phyloP scores from a whole-genome alignment of 1,284 basidiomycete genomes.

The Apiotrichum mycotoxinovorans region DNA sequence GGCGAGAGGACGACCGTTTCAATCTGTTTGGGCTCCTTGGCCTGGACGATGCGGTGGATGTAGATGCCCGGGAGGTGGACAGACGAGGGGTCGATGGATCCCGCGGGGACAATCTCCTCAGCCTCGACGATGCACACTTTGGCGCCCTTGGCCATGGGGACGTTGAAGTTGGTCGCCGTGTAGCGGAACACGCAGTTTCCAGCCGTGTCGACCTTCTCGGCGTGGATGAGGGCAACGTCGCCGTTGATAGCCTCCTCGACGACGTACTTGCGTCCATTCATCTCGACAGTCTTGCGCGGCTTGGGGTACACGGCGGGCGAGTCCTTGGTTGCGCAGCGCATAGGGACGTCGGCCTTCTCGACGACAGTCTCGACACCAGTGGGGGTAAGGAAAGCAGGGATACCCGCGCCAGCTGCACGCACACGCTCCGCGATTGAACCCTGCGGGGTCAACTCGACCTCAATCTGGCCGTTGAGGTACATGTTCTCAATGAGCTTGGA shows the following conservation, averaged over 20 bases:
- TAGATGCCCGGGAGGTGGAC: slow-evolving; percentile 83
- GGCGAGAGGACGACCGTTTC: slow-evolving; percentile 68
- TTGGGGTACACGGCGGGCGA: slow-evolving; percentile 40
- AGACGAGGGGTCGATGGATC: slow-evolving; percentile 71
- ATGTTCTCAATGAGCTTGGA: slow-evolving; percentile 52
- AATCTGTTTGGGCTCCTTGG: slow-evolving; percentile 68
- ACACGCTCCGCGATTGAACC: slow-evolving; percentile 80
- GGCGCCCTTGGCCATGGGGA: slow-evolving; percentile 80
- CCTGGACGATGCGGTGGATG: slow-evolving; percentile 74
- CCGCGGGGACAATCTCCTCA: slow-evolving; percentile 80
- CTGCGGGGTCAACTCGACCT: slow-evolving; percentile 66
- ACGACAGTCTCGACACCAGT: slow-evolving; percentile 80
- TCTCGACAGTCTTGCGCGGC: slow-evolving; percentile 70
- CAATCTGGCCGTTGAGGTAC: slow-evolving; percentile 74
- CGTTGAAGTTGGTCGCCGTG: slow-evolving; percentile 78
- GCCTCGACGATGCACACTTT: slow-evolving; percentile 85
- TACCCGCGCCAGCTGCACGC: slow-evolving; percentile 85
- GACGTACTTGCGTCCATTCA: slow-evolving; percentile 74
- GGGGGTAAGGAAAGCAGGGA: slow-evolving; percentile 91
- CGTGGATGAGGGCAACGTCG: slow-evolving; percentile 80
- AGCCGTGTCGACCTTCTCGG: slow-evolving; percentile 87
- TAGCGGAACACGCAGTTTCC: slow-evolving; percentile 79
- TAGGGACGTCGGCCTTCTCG: slow-evolving; percentile 64
- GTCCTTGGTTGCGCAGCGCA: slow-evolving; percentile 64
- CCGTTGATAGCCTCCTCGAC: slow-evolving; percentile 79